Base-by-base conservation (phyloP, 2,329 filamentous ascomycete genomes). In the Claviceps sp. region DNA sequence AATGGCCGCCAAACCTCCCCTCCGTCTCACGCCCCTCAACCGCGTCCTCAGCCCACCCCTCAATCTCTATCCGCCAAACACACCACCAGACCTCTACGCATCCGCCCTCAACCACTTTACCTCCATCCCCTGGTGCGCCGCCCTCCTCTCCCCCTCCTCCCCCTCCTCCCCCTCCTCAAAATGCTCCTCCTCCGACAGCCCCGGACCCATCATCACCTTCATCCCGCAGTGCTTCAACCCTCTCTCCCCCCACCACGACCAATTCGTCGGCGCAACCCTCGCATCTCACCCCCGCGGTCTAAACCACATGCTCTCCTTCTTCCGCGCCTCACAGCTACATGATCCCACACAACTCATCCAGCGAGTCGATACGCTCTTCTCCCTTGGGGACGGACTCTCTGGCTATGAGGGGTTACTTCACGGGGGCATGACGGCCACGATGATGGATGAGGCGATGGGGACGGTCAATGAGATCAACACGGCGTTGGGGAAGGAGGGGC, bases 401-500 rank as follows among this genome's bases (percentile, higher is more conserved):
- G 67, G 69, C 2, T 66, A 63, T 37, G 57, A 61, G 1, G 57
- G 57, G 7, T 53, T 70, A 9, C 54, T 68, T 2, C 68, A 71
- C 51, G 69, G 69, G 6, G 69, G 69, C 11, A 55, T 70, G 46
- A 58, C 61, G 8, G 63, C 63, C 38, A 57, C 67, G 5, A 55
- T 71, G 50, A 54, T 67, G 24, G 69, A 71, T 47, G 69, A 71
- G 60, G 56, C 63, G 5, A 64, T 68, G 56, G 66, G 67, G 3
- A 57, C 59, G 2, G 53, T 71, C 18, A 62, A 65, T 22, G 67
- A 70, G 48, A 56, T 69, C 6, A 71, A 71, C 30, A 51, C 56
- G 20, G 62, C 61, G 0, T 55, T 70, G 40, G 60, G 60, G 2
- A 67, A 69, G 53, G 52, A 60, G 1, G 61, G 59, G 0, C 55